A percentile compares a stretch with the other conserved stretches of the same genome.
Evolutionary conservation across 257 asterid genomes (phyloP).

Genomic region (Paraleonurus japonicus): DNA sequence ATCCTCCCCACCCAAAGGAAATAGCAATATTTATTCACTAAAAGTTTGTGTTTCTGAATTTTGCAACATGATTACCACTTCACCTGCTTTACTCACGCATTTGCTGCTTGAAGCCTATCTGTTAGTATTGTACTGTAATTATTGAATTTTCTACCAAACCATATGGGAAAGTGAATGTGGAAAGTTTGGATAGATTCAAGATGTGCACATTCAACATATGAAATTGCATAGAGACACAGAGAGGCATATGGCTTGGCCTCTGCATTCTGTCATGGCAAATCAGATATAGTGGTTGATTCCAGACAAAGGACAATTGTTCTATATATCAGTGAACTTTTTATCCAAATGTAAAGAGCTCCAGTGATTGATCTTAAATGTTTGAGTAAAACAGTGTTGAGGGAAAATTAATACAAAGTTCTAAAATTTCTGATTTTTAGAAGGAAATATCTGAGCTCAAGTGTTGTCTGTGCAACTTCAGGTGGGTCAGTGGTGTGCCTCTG

Average conservation of each 20-base stretch:
- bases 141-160: background rate
- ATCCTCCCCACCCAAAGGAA: background rate
- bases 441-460: slow-evolving; percentile 17
- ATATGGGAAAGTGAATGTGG: background rate
- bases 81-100: background rate
- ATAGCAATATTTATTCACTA: background rate
- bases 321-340: background rate
- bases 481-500: slow-evolving; percentile 78
- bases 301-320: background rate
- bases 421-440: slow-evolving; percentile 15
- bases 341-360: background rate
- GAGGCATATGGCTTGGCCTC: background rate
- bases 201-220: background rate
- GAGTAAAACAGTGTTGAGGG: background rate
- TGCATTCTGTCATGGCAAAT: background rate
- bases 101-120: background rate
- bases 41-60: background rate
- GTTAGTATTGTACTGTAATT: background rate
- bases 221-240: background rate
- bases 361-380: background rate
- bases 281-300: background rate
- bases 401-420: background rate
- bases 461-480: slow-evolving; percentile 47
- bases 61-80: background rate
- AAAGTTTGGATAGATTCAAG: background rate